Evolutionary conservation across 768 basidiomycete species (phyloP).

Genomic region (Collybiopsis confluens): DNA sequence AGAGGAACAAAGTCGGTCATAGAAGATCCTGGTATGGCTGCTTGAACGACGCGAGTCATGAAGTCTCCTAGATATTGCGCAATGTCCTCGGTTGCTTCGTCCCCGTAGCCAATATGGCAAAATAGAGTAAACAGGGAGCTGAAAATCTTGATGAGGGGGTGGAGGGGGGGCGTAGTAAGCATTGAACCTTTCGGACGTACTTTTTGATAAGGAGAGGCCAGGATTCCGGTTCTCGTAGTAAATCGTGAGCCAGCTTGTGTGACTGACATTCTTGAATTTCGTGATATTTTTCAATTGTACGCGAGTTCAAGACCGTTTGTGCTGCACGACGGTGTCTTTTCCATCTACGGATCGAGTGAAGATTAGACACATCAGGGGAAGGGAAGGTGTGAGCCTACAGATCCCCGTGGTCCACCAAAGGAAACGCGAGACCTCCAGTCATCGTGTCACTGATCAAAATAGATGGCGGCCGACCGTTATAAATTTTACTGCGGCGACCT

Average conservation of each 20-base stretch:
- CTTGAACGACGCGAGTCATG: conserved; percentile 23
- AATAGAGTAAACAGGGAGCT: conserved; percentile 1
- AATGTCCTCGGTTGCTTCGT: neutral
- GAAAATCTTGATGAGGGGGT: neutral
- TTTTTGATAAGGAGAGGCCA: conserved; percentile 24
- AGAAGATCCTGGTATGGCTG: conserved; percentile 31
- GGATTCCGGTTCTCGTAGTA: conserved; percentile 16
- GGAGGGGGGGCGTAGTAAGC: neutral
- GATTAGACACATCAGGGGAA: no score
- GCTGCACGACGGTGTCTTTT: conserved; percentile 6
- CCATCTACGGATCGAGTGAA: no score
- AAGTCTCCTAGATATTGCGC: conserved; percentile 8
- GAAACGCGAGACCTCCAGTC: conserved; percentile 18
- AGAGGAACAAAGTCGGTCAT: conserved; percentile 32
- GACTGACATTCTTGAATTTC: conserved; percentile 19
- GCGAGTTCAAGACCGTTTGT: neutral
- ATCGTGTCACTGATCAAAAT: conserved; percentile 23
- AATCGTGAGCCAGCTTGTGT: conserved; percentile 15
- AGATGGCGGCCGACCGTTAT: conserved; percentile 16
- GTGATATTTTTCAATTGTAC: conserved; percentile 13
- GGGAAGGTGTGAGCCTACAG: no score
- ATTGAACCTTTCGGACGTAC: conserved; percentile 3
- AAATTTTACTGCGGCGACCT: conserved; percentile 20
- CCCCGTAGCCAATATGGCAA: neutral
- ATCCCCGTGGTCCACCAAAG: conserved; percentile 15